These are phyloP conservation scores for Synchytrium microbalum DNA, from an alignment of 371 early-diverging fungal species.

Conservation along the genomic window DNA sequence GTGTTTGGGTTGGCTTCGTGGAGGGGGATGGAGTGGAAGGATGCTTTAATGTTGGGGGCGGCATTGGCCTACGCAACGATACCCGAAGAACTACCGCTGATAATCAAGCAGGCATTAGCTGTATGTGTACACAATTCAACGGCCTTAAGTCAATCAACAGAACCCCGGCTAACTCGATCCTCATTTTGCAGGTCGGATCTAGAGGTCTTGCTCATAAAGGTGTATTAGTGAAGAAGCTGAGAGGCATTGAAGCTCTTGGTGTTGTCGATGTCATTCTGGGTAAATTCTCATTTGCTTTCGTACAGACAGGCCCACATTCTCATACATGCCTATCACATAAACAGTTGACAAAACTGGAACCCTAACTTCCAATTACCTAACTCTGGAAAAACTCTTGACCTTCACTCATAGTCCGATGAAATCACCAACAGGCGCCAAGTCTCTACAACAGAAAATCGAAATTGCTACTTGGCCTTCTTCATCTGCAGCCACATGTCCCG, in stretches of 20 bases:
- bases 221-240: slow-evolving; percentile 28
- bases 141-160: neutral
- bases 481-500: too few relatives aligned
- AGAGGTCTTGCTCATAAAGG: slow-evolving; percentile 14
- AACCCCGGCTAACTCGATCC: too few relatives aligned
- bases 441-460: too few relatives aligned
- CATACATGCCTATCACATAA: too few relatives aligned
- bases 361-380: too few relatives aligned
- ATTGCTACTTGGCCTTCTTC: too few relatives aligned
- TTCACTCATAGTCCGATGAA: too few relatives aligned
- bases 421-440: too few relatives aligned
- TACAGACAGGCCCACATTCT: too few relatives aligned
- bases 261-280: slow-evolving; percentile 28
- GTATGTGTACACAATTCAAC: neutral
- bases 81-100: slow-evolving; percentile 48
- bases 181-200: slow-evolving; percentile 24
- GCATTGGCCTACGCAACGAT: slow-evolving; percentile 42
- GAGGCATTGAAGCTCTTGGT: slow-evolving; percentile 15
- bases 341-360: too few relatives aligned
- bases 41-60: slow-evolving; percentile 21
- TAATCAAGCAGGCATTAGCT: slow-evolving; percentile 44
- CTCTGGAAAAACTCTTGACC: too few relatives aligned
- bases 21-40: slow-evolving; percentile 25
- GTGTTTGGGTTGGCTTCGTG: slow-evolving; percentile 13
- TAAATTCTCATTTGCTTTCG: too few relatives aligned